These are phyloP conservation scores for Leccinellum luteum DNA, from an alignment of 768 basidiomycete species.

Conservation along the genomic window DNA sequence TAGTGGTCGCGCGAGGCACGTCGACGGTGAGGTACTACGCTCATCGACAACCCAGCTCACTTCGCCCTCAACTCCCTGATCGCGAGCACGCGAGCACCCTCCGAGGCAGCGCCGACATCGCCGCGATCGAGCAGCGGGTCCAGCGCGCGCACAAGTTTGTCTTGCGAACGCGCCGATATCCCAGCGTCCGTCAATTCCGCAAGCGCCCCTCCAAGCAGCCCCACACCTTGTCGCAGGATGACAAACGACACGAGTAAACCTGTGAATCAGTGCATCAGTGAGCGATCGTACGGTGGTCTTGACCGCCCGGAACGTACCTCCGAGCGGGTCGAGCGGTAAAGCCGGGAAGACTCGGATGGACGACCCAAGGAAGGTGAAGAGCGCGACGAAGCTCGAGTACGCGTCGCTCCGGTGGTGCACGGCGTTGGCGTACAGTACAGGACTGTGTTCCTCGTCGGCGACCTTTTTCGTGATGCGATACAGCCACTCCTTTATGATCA, in stretches of 20 bases:
- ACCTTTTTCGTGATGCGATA: slow-evolving; percentile 88
- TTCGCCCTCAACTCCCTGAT: slow-evolving; percentile 64
- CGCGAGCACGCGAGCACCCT: slow-evolving; percentile 36
- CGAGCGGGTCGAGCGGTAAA: slow-evolving; percentile 90
- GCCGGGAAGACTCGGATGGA: slow-evolving; percentile 82
- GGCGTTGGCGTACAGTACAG: slow-evolving; percentile 93
- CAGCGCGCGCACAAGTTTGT: slow-evolving; percentile 53
- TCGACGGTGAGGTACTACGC: slow-evolving; percentile 79
- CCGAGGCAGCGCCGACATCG: slow-evolving; percentile 15
- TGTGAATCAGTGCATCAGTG: slow-evolving; percentile 30
- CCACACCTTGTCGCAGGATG: slow-evolving; percentile 76
- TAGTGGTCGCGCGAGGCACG: slow-evolving; percentile 58
- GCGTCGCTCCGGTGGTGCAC: slow-evolving; percentile 98
- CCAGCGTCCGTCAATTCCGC: slow-evolving; percentile 84
- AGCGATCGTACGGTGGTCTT: not conserved
- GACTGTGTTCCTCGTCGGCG: slow-evolving; percentile 86
- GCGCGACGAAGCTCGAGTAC: slow-evolving; percentile 87
- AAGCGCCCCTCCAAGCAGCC: slow-evolving; percentile 65
- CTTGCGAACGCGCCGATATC: slow-evolving; percentile 54
- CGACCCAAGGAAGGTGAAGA: slow-evolving; percentile 89
- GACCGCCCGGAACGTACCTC: slow-evolving; percentile 59
- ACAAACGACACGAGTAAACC: slow-evolving; percentile 90
- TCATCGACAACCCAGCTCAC: slow-evolving; percentile 76
- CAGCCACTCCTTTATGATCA: slow-evolving; percentile 88
- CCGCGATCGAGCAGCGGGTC: slow-evolving; percentile 48